Base-by-base conservation (phyloP, 2,329 filamentous ascomycete species). In the Colletotrichum horii region DNA sequence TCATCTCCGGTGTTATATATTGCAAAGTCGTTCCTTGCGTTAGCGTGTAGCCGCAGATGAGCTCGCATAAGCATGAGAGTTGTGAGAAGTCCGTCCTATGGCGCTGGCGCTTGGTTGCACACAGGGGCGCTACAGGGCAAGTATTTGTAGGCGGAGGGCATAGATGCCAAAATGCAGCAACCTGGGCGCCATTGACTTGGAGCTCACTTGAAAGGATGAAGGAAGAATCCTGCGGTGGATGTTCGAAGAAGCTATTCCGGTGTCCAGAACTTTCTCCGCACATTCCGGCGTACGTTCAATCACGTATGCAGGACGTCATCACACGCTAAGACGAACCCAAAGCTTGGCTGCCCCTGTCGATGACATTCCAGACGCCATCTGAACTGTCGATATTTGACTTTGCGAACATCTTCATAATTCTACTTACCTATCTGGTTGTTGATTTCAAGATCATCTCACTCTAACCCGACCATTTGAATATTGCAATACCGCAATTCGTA, bases 291-390 rank as follows among this genome's bases (percentile, higher is more conserved):
- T 14, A 52, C 15, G n/a, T 30, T 43, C 30, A 38, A 38, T 67
- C 38, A 71, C 72, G 67, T 71, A 71, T 66, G 67, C 60, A 30
- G 48, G 28, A 74, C 60, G 72, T 71, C 72, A 71, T 71, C 52
- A n/a, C 28, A 24, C 22, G 61, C 68, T 24, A 64, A 32, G 26
- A 56, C 8, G 16, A 71, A 70, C 55, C 38, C 22, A 36, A 55
- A 62, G 24, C 48, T 61, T 69, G 48, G 66, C 66, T 36, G 32
- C 22, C 52, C n/a, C 32, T 38, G 48, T 67, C 48, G 48, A 58
- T 67, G 48, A 0, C 43, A 36, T 52, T 52, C n/a, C 43, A 52
- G 6, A 4, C 43, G 43, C 43, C 43, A 2, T 52, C 43, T 24
- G 30, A 67, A 38, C 28, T 58, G 30, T 52, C 30, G 32, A 43